phyloP scores from a whole-genome alignment of 169 alveolate species.

The Plasmodium sp. region DNA sequence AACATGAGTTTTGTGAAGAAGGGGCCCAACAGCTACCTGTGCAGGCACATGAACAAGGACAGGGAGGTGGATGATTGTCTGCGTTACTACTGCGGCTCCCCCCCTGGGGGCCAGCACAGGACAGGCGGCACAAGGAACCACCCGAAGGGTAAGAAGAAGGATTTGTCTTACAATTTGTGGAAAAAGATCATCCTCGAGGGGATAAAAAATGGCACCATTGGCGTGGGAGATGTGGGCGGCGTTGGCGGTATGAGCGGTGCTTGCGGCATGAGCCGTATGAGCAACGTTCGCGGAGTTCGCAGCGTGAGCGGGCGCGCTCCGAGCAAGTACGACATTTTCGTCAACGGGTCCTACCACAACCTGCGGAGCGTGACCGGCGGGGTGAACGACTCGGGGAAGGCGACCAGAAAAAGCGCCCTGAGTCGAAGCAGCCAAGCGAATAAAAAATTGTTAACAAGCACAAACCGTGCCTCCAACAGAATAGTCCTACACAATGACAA shows the following conservation, averaged over 20 bases:
- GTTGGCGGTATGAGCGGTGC: too few species aligned
- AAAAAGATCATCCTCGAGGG: conserved; percentile 12
- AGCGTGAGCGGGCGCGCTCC: neutral
- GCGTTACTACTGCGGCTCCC: neutral
- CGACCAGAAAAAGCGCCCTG: neutral
- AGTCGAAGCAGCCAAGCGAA: neutral
- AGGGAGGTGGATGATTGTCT: neutral
- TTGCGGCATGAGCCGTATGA: neutral
- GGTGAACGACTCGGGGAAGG: neutral
- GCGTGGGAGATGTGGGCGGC: neutral
- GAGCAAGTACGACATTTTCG: neutral
- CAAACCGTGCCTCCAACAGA: neutral
- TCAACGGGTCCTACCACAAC: conserved; percentile 26
- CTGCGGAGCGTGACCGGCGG: neutral
- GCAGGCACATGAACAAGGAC: neutral
- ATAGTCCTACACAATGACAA: conserved; percentile 15
- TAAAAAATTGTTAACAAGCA: neutral
- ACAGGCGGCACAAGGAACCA: neutral
- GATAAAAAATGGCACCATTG: conserved; percentile 18
- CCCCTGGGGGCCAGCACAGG: neutral
- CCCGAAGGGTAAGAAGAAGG: conserved; percentile 4
- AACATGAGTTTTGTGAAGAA: neutral
- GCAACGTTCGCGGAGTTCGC: neutral
- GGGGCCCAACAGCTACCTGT: neutral
- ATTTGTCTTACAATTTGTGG: conserved; percentile 48